These are phyloP conservation scores for Pythium angustatum DNA, from an alignment of 352 stramenopile species.

Conservation along the genomic window DNA sequence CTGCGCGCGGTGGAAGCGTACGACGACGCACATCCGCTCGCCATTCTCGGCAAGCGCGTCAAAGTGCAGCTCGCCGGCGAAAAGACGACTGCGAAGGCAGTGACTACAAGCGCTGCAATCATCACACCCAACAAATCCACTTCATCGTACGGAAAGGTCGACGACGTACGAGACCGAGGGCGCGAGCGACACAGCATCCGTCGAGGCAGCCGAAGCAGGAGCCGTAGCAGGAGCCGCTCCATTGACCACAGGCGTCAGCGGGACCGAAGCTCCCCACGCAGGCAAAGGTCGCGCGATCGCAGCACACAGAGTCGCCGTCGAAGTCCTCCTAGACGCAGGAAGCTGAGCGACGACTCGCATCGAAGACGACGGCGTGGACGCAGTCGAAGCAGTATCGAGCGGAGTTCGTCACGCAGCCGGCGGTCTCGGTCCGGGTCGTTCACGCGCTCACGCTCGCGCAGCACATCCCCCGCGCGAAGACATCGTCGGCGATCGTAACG, in stretches of 20 bases:
- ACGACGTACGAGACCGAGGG: no score
- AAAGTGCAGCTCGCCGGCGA: slow-evolving; percentile 70
- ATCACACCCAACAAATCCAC: not conserved
- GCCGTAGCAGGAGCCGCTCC: slow-evolving; percentile 2
- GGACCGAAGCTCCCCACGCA: not conserved
- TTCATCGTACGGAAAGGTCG: no score
- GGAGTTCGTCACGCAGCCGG: not conserved
- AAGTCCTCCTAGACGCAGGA: not conserved
- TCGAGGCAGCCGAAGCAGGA: slow-evolving; percentile 6
- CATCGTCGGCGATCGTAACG: not conserved
- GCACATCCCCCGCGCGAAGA: not conserved
- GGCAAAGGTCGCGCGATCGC: no score
- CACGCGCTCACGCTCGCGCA: slow-evolving; percentile 9
- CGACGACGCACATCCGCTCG: slow-evolving; percentile 35
- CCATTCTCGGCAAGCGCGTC: slow-evolving; percentile 72
- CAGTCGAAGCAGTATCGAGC: slow-evolving; percentile 5
- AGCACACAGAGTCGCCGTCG: not conserved
- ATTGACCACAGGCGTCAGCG: not conserved
- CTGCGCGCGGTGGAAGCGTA: slow-evolving; percentile 51
- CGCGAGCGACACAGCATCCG: not conserved
- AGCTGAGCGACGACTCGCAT: not conserved
- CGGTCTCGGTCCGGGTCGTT: slow-evolving; percentile 8
- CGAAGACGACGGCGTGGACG: not conserved
- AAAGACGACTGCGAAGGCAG: slow-evolving; percentile 21
- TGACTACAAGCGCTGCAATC: no score